Conservation (phyloP, 768 basidiomycete species). For the Tulasnella sp. region DNA sequence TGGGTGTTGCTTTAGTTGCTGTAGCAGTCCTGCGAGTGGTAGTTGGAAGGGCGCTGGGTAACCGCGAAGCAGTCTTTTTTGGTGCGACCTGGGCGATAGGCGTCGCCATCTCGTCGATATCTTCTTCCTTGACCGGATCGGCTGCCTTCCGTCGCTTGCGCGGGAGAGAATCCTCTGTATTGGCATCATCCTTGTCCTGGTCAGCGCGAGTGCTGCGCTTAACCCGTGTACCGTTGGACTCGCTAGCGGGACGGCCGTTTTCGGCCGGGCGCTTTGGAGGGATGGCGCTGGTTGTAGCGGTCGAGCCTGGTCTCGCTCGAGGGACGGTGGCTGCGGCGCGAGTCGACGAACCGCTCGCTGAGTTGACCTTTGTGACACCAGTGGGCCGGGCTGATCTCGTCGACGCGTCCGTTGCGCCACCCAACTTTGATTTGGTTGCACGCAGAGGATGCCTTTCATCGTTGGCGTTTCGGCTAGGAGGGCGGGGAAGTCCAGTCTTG, state of each 20-base stretch:
- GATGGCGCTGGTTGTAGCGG: neutral
- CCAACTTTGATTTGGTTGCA: neutral
- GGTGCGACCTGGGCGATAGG: neutral
- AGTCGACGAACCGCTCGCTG: neutral
- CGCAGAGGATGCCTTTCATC: neutral
- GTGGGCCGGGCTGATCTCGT: neutral
- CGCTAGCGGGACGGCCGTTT: neutral
- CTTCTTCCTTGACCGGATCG: constrained; percentile 3
- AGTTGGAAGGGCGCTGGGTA: neutral
- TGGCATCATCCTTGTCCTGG: neutral
- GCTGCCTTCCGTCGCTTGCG: constrained; percentile 5
- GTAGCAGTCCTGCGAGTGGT: neutral
- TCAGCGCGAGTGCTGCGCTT: neutral
- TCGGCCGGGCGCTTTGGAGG: neutral
- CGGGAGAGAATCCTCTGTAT: neutral
- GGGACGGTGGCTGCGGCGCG: neutral
- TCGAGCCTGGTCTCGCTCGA: neutral
- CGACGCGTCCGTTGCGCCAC: neutral
- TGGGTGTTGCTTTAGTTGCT: neutral
- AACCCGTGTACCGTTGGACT: neutral
- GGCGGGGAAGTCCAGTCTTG: neutral
- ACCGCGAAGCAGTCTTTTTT: neutral
- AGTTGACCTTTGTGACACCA: neutral
- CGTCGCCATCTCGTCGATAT: neutral
- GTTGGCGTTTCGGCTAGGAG: neutral